Evolutionary conservation across 2,329 filamentous ascomycete genomes (phyloP).

Genomic region (Pyrenophora tritici-repentis): DNA sequence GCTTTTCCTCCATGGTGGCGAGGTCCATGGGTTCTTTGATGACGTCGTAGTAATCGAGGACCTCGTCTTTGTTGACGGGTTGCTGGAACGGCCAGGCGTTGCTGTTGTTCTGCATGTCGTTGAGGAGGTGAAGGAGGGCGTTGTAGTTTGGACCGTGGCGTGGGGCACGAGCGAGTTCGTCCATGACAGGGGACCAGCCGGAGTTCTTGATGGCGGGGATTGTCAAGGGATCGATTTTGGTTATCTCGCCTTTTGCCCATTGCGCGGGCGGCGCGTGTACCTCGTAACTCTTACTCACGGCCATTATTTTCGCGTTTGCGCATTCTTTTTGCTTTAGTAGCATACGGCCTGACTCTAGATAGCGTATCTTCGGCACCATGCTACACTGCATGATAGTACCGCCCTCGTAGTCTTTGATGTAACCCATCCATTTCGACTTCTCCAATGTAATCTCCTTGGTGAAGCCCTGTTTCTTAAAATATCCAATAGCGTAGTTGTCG

Average conservation of each 20-base stretch:
- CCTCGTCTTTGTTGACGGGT: slow-evolving; percentile 93
- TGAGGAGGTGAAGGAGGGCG: slow-evolving; percentile 87
- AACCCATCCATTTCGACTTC: slow-evolving; percentile 94
- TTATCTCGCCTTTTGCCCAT: slow-evolving; percentile 72
- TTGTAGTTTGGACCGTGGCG: slow-evolving; percentile 97
- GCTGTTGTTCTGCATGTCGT: slow-evolving; percentile 92
- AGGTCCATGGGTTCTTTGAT: slow-evolving; percentile 98
- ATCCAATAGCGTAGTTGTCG: slow-evolving; percentile 98
- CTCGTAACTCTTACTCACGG: slow-evolving; percentile 85
- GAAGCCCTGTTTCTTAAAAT: slow-evolving; percentile 99
- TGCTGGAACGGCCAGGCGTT: slow-evolving; percentile 93
- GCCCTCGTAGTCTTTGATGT: slow-evolving; percentile 99
- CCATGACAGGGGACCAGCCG: slow-evolving; percentile 97
- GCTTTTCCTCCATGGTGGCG: slow-evolving; percentile 91
- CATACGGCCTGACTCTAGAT: slow-evolving; percentile 91
- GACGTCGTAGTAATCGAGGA: slow-evolving; percentile 98
- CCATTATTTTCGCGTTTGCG: slow-evolving; percentile 91
- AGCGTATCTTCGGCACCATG: slow-evolving; percentile 93
- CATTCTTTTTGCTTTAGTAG: slow-evolving; percentile 96
- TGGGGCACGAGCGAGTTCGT: slow-evolving; percentile 90
- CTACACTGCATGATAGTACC: slow-evolving; percentile 99
- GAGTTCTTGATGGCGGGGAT: slow-evolving; percentile 87
- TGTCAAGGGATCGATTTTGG: slow-evolving; percentile 79
- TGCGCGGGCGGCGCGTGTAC: slow-evolving; percentile 83
- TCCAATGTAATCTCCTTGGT: slow-evolving; percentile 97